These are phyloP conservation scores for Madurella fahalii DNA, from an alignment of 2,329 filamentous ascomycete species.

Conservation along the genomic window DNA sequence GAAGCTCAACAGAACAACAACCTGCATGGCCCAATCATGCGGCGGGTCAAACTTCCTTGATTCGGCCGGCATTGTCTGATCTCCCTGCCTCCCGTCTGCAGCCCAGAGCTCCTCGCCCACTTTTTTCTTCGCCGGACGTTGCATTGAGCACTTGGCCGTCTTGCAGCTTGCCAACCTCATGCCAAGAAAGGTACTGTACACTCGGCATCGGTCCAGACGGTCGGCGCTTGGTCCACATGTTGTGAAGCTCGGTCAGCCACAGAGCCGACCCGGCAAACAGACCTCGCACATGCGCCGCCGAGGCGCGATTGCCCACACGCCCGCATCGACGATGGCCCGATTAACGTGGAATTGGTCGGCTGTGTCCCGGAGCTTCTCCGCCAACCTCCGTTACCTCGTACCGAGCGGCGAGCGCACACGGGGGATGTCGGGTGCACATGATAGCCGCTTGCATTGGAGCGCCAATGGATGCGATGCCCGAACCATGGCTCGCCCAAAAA, in stretches of 20 bases:
- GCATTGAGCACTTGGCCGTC: constrained; percentile 10
- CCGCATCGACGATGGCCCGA: constrained; percentile 4
- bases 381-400: constrained; percentile 1
- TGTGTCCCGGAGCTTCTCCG: constrained; percentile 1
- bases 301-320: constrained; percentile 8
- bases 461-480: background rate
- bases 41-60: background rate
- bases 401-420: constrained; percentile 12
- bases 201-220: background rate
- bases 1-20: background rate
- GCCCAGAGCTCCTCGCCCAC: constrained; percentile 5
- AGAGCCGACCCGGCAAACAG: constrained; percentile 3
- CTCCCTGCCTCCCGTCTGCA: constrained; percentile 20
- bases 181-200: too few relatives aligned
- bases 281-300: constrained; percentile 12
- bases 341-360: constrained; percentile 10
- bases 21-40: background rate
- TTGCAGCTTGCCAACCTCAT: background rate
- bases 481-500: background rate
- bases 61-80: constrained; percentile 18
- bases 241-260: constrained; percentile 3
- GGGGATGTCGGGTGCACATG: constrained; percentile 15
- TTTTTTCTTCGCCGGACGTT: constrained; percentile 6
- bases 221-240: background rate
- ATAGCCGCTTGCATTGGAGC: constrained; percentile 1